Conservation (phyloP, 176 grass and related monocot genomes). For the Paspalum vaginatum region DNA sequence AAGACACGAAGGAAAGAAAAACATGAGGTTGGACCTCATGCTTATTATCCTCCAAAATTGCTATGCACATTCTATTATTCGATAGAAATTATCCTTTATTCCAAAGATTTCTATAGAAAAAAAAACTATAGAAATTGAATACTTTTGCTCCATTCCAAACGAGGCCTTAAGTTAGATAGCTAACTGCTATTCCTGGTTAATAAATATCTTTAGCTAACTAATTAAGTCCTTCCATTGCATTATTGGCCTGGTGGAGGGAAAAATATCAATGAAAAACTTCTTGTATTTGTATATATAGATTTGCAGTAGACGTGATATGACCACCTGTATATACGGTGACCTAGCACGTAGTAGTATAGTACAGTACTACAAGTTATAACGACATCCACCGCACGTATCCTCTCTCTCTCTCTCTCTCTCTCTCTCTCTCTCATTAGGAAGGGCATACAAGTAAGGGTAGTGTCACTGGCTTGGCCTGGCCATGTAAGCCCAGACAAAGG, state of each 20-base stretch:
- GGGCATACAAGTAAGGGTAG: slow-evolving; percentile 3
- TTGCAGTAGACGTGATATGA: slow-evolving; percentile 11
- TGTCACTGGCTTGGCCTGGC: slow-evolving; percentile 14
- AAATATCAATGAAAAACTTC: neutral
- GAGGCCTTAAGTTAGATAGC: too few relatives aligned
- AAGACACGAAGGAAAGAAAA: too few relatives aligned
- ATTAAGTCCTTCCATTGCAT: neutral
- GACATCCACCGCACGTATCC: neutral
- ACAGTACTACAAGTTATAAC: neutral
- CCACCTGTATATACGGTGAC: slow-evolving; percentile 1
- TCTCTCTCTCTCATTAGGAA: neutral
- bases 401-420: neutral
- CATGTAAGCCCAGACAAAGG: slow-evolving; percentile 39
- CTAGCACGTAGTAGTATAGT: neutral
- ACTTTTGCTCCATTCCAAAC: too few relatives aligned
- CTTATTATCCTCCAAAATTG: too few relatives aligned
- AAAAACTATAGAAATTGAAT: too few relatives aligned
- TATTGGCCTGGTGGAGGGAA: neutral
- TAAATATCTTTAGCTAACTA: too few relatives aligned
- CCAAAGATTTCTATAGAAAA: too few relatives aligned
- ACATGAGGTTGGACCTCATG: too few relatives aligned
- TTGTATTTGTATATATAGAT: slow-evolving; percentile 33
- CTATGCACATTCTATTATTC: too few relatives aligned
- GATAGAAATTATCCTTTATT: too few relatives aligned
- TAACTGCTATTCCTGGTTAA: too few relatives aligned